Conservation (phyloP, 306 rosid species). For the Trifolium repens region DNA sequence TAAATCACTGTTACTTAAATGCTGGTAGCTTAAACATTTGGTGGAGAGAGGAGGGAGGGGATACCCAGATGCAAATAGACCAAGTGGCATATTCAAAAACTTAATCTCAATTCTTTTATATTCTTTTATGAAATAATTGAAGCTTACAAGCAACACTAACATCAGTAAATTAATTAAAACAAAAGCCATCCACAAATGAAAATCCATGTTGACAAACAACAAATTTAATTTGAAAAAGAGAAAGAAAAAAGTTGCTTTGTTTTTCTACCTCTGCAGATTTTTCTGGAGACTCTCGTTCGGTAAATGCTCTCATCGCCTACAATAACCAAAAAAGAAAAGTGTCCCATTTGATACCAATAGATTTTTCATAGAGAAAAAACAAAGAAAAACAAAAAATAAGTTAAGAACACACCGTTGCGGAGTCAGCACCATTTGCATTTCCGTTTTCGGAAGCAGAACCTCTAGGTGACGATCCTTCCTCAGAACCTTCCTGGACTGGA, state of each 20-base stretch:
- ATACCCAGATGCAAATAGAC: slow-evolving; percentile 11
- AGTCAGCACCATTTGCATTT: slow-evolving; percentile 57
- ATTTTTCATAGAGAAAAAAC: background rate
- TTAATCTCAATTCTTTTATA: slow-evolving; percentile 19
- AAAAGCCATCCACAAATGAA: slow-evolving; percentile 23
- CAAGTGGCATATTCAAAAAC: slow-evolving; percentile 10
- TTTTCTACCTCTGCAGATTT: slow-evolving; percentile 79
- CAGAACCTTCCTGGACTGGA: slow-evolving; percentile 91
- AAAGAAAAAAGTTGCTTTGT: background rate
- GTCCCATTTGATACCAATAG: slow-evolving; percentile 28
- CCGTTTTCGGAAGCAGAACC: slow-evolving; percentile 78
- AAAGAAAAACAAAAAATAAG: slow-evolving; percentile 27
- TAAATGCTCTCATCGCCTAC: slow-evolving; percentile 66
- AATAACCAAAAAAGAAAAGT: slow-evolving; percentile 38
- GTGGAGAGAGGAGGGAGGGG: background rate
- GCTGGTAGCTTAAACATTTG: background rate
- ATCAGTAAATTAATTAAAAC: slow-evolving; percentile 14
- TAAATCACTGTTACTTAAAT: slow-evolving; percentile 4
- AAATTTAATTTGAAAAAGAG: slow-evolving; percentile 1
- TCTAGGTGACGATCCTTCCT: slow-evolving; percentile 90
- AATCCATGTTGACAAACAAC: slow-evolving; percentile 29
- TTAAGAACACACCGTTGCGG: slow-evolving; percentile 56
- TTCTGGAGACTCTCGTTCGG: slow-evolving; percentile 59
- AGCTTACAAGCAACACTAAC: slow-evolving; percentile 31
- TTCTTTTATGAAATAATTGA: background rate